Evolutionary conservation across 768 basidiomycete genomes (phyloP).

Genomic region (Crepidotus variabilis): DNA sequence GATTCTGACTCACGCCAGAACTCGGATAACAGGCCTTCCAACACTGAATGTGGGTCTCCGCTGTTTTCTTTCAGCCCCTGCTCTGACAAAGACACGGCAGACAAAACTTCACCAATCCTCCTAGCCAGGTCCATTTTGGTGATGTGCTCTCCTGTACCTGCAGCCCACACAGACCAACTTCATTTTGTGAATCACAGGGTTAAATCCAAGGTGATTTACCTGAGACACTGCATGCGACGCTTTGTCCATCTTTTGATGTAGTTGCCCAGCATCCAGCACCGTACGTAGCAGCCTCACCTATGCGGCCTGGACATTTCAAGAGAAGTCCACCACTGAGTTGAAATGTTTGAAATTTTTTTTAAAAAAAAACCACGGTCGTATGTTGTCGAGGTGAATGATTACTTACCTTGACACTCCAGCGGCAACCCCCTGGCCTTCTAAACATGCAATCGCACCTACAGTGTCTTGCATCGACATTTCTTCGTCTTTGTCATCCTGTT

Average conservation of each 20-base stretch:
- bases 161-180: too few relatives aligned
- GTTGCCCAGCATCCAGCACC: constrained; percentile 77
- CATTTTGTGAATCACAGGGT: too few relatives aligned
- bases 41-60: constrained; percentile 51
- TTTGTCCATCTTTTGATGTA: constrained; percentile 23
- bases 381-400: not conserved
- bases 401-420: constrained; percentile 74
- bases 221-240: constrained; percentile 70
- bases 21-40: constrained; percentile 40
- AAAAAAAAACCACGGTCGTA: too few relatives aligned
- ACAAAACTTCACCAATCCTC: constrained; percentile 44
- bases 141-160: constrained; percentile 75
- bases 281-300: constrained; percentile 74
- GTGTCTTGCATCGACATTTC: constrained; percentile 62
- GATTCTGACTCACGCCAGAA: constrained; percentile 52
- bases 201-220: constrained; percentile 27
- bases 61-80: constrained; percentile 7
- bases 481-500: constrained; percentile 6
- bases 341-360: not conserved
- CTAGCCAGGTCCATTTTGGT: constrained; percentile 53
- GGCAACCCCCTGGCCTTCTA: constrained; percentile 40
- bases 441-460: constrained; percentile 72
- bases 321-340: constrained; percentile 70
- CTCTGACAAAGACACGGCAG: not conserved
- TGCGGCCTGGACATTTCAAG: constrained; percentile 67